Evolutionary conservation across 2,329 filamentous ascomycete species (phyloP), one percentile per base, ranked within the genome.

Genomic region (Microdochium nivale): DNA sequence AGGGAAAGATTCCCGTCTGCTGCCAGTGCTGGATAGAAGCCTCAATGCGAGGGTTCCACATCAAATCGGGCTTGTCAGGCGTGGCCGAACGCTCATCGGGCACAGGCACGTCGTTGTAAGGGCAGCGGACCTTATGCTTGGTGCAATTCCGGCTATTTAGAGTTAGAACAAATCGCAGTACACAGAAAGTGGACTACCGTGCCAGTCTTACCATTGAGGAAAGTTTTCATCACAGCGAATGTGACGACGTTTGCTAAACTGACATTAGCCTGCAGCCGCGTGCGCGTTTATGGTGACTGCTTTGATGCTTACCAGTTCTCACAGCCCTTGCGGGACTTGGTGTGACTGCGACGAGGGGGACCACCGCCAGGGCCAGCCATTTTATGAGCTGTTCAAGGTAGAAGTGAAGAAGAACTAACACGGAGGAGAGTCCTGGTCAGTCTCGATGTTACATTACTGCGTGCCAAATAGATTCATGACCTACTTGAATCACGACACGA

Each of bases 171-270:
- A 32, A 27, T 53, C n/a, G 14, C 47, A 23, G 32, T 21, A 10
- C 37, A 32, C 46, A 25, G 44, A 51, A 33, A 51, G 55, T 66
- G 54, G 69, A 59, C 51, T 40, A 16, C 25, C 48, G 14, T 19
- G 37, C 14, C 11, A 44, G 46, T 69, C 79, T 62, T 77, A 95
- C 90, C 92, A 99, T 80, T 99, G 94, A 49, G 94, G 94, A 64
- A 96, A 96, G 60, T 84, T 96, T 70, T 99, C 94, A 66, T 99
- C 94, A 73, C 94, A 99, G 63, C 94, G 83, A 67, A 99, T 99
- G 71, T 99, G 94, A 67, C 94, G 84, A 68, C 88, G 86, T 74
- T 99, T 99, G 81, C 76, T 78, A 55, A 33, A 51, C 16, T 54
- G 23, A 25, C 55, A 52, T 59, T 32, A 62, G 58, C 25, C 13